Conservation (phyloP, 1,139 yeast species). For the Kodamaea anthophila region DNA sequence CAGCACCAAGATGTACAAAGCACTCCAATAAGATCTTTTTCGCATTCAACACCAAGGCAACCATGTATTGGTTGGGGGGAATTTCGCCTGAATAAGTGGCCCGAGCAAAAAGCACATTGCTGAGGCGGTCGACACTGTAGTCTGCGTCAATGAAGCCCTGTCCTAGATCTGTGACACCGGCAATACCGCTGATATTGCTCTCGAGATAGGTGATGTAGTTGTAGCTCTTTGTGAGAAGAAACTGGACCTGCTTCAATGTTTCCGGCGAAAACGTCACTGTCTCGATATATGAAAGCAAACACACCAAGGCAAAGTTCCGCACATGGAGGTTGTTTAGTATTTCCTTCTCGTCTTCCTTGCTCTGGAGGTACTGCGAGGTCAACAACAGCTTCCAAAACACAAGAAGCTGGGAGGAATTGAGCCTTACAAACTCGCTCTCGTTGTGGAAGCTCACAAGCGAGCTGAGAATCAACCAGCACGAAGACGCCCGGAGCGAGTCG, state of each 20-base stretch:
- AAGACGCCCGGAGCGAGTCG: constrained; percentile 19
- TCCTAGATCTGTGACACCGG: constrained; percentile 29
- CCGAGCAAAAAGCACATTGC: constrained; percentile 28
- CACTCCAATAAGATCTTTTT: constrained; percentile 32
- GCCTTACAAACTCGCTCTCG: constrained; percentile 48
- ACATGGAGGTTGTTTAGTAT: constrained; percentile 33
- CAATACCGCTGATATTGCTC: constrained; percentile 31
- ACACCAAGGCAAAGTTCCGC: constrained; percentile 35
- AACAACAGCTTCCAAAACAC: constrained; percentile 79
- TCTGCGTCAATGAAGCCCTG: constrained; percentile 24
- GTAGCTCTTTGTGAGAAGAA: constrained; percentile 37
- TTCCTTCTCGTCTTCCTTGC: background rate
- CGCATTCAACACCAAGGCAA: constrained; percentile 29
- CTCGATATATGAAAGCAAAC: constrained; percentile 36
- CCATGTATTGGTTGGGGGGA: constrained; percentile 23
- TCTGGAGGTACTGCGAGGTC: constrained; percentile 38
- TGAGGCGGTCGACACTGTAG: constrained; percentile 26
- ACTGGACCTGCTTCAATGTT: constrained; percentile 37
- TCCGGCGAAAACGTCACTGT: constrained; percentile 39
- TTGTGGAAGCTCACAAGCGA: constrained; percentile 58
- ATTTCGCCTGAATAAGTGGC: constrained; percentile 17
- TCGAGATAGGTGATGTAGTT: constrained; percentile 39
- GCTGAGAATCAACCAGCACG: constrained; percentile 67
- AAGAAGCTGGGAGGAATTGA: constrained; percentile 70
- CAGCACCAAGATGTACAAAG: constrained; percentile 25